Percentiles rank a stretch among this genome's conserved stretches.
These are phyloP conservation scores for Salix arbutifolia DNA, from an alignment of 345 rosid genomes.

Conservation along the genomic window DNA sequence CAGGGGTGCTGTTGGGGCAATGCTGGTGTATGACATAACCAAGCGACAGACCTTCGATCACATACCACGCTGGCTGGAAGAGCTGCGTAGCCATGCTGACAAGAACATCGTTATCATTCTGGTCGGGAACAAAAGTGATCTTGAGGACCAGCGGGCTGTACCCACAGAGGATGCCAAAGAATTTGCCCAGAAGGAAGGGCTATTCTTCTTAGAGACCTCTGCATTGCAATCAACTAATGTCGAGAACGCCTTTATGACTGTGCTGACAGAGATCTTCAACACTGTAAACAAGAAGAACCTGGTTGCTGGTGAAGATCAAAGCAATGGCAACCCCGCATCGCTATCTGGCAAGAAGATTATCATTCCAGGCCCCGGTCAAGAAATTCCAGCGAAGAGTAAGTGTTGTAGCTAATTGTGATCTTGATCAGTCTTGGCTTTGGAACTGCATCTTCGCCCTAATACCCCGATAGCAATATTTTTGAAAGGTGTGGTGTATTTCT, in stretches of 20 bases:
- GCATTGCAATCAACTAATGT: constrained; percentile 71
- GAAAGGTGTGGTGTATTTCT: constrained; percentile 22
- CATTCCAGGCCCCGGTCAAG: constrained; percentile 71
- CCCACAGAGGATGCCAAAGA: constrained; percentile 68
- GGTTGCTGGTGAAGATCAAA: constrained; percentile 48
- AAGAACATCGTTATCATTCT: constrained; percentile 77
- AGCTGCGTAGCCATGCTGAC: constrained; percentile 68
- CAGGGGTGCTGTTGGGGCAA: constrained; percentile 90
- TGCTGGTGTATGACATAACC: constrained; percentile 71
- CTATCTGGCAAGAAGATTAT: constrained; percentile 65
- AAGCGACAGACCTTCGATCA: constrained; percentile 76
- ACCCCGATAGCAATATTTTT: constrained; percentile 20
- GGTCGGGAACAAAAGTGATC: constrained; percentile 70
- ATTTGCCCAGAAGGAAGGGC: constrained; percentile 75
- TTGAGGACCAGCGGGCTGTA: constrained; percentile 59
- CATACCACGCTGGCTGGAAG: constrained; percentile 83
- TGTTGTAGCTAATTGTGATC: constrained; percentile 56
- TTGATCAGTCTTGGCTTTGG: neutral
- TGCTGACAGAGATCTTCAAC: constrained; percentile 69
- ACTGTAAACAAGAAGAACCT: constrained; percentile 71
- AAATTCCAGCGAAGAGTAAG: constrained; percentile 48
- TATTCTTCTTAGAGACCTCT: constrained; percentile 75
- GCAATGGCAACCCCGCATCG: constrained; percentile 51
- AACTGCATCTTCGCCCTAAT: constrained; percentile 4
- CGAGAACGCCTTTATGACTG: constrained; percentile 60